Evolutionary conservation across 1,284 basidiomycete species (phyloP).

Genomic region (Schizopora paradoxa): DNA sequence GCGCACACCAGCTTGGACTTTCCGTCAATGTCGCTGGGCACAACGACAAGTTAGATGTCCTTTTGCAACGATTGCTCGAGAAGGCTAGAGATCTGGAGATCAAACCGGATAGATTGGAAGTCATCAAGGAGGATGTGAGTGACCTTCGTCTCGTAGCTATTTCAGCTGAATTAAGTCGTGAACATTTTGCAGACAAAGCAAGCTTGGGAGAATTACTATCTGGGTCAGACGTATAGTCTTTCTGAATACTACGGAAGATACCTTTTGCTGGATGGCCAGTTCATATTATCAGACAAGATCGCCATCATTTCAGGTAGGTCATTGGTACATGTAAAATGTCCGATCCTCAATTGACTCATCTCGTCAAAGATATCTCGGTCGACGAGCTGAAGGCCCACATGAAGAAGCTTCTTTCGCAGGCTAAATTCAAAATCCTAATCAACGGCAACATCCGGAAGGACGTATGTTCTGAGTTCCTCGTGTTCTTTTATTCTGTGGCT

Average conservation of each 20-base stretch:
- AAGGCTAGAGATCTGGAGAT: conserved; percentile 68
- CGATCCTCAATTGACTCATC: conserved; percentile 2
- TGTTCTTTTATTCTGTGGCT: conserved; percentile 12
- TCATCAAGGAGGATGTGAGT: conserved; percentile 82
- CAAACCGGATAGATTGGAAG: conserved; percentile 66
- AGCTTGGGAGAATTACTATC: conserved; percentile 83
- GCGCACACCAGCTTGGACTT: conserved; percentile 64
- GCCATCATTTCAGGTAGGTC: conserved; percentile 68
- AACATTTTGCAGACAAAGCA: conserved; percentile 48
- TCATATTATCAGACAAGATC: conserved; percentile 82
- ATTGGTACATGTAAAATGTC: conserved; percentile 3
- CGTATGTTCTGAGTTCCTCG: conserved; percentile 38
- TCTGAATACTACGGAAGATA: conserved; percentile 78
- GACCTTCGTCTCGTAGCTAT: conserved; percentile 7
- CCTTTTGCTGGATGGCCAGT: conserved; percentile 65
- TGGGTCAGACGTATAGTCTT: conserved; percentile 80
- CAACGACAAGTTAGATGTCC: conserved; percentile 87
- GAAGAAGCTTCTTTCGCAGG: conserved; percentile 55
- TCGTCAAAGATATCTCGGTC: conserved; percentile 52
- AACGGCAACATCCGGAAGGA: conserved; percentile 84
- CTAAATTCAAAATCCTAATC: conserved; percentile 75
- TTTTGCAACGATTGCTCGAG: conserved; percentile 74
- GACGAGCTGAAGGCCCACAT: conserved; percentile 73
- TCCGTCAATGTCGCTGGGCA: conserved; percentile 78
- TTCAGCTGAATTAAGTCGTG: conserved; percentile 7